Base-by-base conservation (phyloP, 2,329 filamentous ascomycete species). In the Sphaerulina populicola region DNA sequence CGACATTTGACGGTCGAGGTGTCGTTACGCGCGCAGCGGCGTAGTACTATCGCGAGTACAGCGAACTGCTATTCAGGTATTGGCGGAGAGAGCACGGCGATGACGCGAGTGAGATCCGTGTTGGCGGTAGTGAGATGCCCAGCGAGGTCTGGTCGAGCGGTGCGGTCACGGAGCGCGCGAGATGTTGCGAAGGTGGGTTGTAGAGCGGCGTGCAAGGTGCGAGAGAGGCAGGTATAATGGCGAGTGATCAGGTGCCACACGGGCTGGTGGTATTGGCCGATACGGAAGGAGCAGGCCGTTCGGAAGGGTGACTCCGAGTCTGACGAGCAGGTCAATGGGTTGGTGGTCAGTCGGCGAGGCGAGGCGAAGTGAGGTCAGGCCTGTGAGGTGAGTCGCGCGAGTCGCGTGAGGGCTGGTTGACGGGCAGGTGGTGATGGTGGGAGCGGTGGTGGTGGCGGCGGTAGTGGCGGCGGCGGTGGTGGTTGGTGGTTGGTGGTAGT, bases 1-100 rank as follows among this genome's bases (percentile, higher is more conserved):
- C 78, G 88, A 89, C 89, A 95, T 94, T 71, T 70, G 70, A 68
- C 52, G 47, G 42, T 7, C 51, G 42, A 36, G 12, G 30, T 5
- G 48, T 47, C 46, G 31, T 57, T 52, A 56, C 55, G 57, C 58
- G 59, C 55, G 44, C 49, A 47, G 50, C 51, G 35, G 49, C 46
- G 54, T 48, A 29, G 62, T 66, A 68, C 62, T 72, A 70, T 67
- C 66, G 69, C 59, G 68, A 68, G 59, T 62, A 66, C 38, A 67
- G 70, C 57, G 68, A 68, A 59, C 65, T 69, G 62, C 52, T 62
- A 65, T 71, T 73, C 64, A 75, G 71, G 57, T 73, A 69, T 58
- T 69, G 69, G 72, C 66, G 70, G 62, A 62, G 38, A 41, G 47
- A 30, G 64, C 55, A 27, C 23, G 4, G 63, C 60, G 54, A 66